These are phyloP conservation scores for Wickerhamomyces sp. DNA, from an alignment of 1,139 yeast genomes.

Conservation along the genomic window DNA sequence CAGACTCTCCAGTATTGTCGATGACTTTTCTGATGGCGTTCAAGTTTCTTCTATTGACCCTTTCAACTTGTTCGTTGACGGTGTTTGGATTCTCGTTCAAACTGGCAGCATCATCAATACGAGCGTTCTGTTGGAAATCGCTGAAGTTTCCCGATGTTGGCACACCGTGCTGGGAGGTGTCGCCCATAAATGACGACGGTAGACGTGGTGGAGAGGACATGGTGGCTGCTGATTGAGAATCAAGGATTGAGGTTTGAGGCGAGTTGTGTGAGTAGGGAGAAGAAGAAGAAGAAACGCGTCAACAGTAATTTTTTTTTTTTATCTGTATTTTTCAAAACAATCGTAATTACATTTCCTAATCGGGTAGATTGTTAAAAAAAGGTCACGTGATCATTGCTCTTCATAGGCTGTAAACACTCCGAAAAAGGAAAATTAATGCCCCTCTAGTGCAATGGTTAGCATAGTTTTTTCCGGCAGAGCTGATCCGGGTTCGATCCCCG, in stretches of 20 bases:
- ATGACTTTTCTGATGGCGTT: constrained; percentile 78
- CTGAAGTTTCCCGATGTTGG: constrained; percentile 13
- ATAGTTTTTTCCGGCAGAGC: constrained; percentile 43
- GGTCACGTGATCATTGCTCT: no score
- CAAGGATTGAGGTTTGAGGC: no score
- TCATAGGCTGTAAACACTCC: no score
- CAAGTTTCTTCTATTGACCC: constrained; percentile 33
- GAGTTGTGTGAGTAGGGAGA: neutral
- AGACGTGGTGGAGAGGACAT: constrained; percentile 21
- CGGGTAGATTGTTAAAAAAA: no score
- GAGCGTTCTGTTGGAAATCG: constrained; percentile 13
- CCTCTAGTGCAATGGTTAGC: constrained; percentile 38
- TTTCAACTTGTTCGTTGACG: constrained; percentile 10
- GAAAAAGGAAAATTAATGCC: constrained; percentile 21
- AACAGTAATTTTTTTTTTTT: neutral
- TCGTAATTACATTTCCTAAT: constrained; percentile 10
- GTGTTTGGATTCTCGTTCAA: constrained; percentile 6
- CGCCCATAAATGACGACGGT: constrained; percentile 16
- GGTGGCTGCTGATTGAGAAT: no score
- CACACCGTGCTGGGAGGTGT: constrained; percentile 4
- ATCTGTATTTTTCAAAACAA: neutral
- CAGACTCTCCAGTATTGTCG: constrained; percentile 92
- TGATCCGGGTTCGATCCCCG: constrained; percentile 46
- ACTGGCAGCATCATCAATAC: constrained; percentile 1
- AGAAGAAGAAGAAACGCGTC: constrained; percentile 1